Base-by-base conservation (phyloP, 2,329 filamentous ascomycete species). In the Fusarium sp. region DNA sequence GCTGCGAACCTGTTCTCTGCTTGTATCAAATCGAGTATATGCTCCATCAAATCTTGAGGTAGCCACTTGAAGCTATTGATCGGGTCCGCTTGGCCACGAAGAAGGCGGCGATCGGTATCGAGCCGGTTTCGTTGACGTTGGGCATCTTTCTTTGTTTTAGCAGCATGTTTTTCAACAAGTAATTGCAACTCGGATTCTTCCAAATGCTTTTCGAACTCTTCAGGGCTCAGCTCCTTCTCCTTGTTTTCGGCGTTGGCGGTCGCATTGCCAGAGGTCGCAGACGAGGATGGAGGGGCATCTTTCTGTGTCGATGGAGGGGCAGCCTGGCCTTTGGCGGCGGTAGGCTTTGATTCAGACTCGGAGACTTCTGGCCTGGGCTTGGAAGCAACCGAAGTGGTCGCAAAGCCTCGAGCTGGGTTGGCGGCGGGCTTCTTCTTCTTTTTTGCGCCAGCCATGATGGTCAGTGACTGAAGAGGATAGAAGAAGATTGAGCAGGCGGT, bases 361-460 rank as follows among this genome's bases (percentile, higher is more conserved):
- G 77, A 70, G 40, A 75, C 77, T 63, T 95, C 94, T 45, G 87
- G 84, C 77, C 93, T 87, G 10, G 89, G 86, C 73, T 94, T 97
- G 24, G 94, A 97, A 43, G 94, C 93, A 62, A 97, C 87, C 2
- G 95, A 98, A 14, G 93, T 97, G 7, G 96, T 99, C 69, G 95
- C 94, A 82, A 98, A 97, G 19, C 94, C 96, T 79, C 96, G 88
- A 39, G 94, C 94, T 62, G 94, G 93, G 80, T 98, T 98, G 33
- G 91, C 88, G 26, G 89, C 88, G 57, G 92, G 87, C 87, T 98
- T 98, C 85, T 94, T 97, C 84, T 98, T 97, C 83, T 97, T 97
- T 81, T 93, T 90, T 62, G 83, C 81, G 43, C 84, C 85, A 59
- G 92, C 91, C 92, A 95, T 95, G 70, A 67, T 75, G 69, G 55